Conservation (phyloP, 1,284 basidiomycete genomes). For the Phellopilus nigrolimitatus region DNA sequence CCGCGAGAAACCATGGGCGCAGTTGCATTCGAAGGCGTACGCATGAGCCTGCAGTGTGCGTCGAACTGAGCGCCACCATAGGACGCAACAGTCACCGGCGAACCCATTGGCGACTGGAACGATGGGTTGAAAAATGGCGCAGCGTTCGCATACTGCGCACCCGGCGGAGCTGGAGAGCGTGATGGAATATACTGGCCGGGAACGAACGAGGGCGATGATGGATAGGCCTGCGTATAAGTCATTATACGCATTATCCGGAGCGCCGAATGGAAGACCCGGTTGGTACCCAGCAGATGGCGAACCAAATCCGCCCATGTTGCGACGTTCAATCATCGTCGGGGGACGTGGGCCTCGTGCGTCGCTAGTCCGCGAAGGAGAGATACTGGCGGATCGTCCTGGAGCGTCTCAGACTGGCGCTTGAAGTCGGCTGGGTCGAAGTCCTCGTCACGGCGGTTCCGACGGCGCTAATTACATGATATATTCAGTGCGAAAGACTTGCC, state of each 20-base stretch:
- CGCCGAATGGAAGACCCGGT: conserved; percentile 23
- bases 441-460: conserved; percentile 38
- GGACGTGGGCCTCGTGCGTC: conserved; percentile 42
- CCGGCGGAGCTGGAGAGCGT: conserved; percentile 2
- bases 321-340: conserved; percentile 54
- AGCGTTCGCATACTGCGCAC: conserved; percentile 23
- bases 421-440: conserved; percentile 50
- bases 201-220: conserved; percentile 9
- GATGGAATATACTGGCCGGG: conserved; percentile 14
- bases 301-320: conserved; percentile 30
- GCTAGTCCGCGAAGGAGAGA: conserved; percentile 31
- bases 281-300: conserved; percentile 31
- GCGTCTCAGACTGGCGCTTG: conserved; percentile 53
- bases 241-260: conserved; percentile 23
- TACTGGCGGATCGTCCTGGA: conserved; percentile 44
- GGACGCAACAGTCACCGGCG: conserved; percentile 12
- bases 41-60: conserved; percentile 13
- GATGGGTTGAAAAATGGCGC: conserved; percentile 21
- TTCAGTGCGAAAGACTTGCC: background rate
- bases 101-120: conserved; percentile 19
- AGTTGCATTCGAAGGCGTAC: conserved; percentile 12
- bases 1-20: conserved; percentile 6
- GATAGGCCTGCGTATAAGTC: conserved; percentile 17
- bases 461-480: conserved; percentile 34
- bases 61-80: conserved; percentile 19